A percentile compares a stretch with the other conserved stretches of the same genome.
These are phyloP conservation scores for Coriaria nepalensis DNA, from an alignment of 306 rosid genomes.

Conservation along the genomic window DNA sequence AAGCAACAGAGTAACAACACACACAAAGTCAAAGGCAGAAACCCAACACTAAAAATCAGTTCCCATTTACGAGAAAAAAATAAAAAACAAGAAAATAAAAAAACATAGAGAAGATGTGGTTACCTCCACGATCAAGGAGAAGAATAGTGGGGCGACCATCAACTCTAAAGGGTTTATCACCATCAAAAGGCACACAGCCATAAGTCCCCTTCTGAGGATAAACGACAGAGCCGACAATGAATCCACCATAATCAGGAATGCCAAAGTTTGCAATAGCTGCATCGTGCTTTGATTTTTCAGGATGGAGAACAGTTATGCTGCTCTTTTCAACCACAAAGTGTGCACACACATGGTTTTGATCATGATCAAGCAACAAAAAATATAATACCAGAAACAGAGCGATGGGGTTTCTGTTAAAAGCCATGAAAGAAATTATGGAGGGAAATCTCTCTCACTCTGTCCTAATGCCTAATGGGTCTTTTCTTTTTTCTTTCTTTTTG, in stretches of 20 bases:
- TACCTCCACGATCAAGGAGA: constrained; percentile 94
- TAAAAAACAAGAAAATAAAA: constrained; percentile 14
- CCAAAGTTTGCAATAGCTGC: constrained; percentile 86
- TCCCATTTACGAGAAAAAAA: neutral
- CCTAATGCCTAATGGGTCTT: neutral
- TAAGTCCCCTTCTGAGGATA: constrained; percentile 40
- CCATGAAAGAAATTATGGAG: constrained; percentile 24
- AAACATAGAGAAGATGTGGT: neutral
- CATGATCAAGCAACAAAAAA: neutral
- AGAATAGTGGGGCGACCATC: constrained; percentile 35
- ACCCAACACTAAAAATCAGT: neutral
- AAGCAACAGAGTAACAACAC: too few relatives aligned
- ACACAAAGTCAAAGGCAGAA: neutral
- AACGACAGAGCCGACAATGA: constrained; percentile 46
- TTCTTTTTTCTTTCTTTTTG: neutral
- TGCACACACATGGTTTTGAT: constrained; percentile 17
- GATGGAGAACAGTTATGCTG: constrained; percentile 52
- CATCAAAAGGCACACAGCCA: constrained; percentile 55
- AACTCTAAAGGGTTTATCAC: constrained; percentile 56
- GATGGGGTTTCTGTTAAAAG: constrained; percentile 15
- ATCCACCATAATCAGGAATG: constrained; percentile 86
- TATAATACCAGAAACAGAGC: constrained; percentile 1
- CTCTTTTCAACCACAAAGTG: constrained; percentile 78
- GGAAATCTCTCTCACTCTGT: constrained; percentile 2
- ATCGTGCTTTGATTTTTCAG: constrained; percentile 36